Conservation (phyloP, 2,329 filamentous ascomycete species). For the Alternaria arborescens region DNA sequence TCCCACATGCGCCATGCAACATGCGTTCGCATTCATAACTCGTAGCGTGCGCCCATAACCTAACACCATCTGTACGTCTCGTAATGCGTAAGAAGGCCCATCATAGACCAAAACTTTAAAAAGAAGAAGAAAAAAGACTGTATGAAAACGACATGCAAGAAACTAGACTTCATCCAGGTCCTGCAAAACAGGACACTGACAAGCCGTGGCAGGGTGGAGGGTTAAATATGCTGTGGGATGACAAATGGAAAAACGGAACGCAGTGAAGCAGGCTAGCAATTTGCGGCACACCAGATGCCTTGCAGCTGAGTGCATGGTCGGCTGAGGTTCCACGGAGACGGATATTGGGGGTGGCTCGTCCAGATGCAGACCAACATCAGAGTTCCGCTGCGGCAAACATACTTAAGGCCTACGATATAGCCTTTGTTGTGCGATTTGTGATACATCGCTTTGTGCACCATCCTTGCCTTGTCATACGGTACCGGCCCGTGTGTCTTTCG, state of each 20-base stretch:
- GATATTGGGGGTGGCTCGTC: constrained; percentile 23
- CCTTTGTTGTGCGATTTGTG: constrained; percentile 23
- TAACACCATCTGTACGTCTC: constrained; percentile 35
- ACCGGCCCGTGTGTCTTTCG: constrained; percentile 37
- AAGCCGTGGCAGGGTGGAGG: constrained; percentile 29
- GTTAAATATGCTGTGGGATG: constrained; percentile 39
- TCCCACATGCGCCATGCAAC: constrained; percentile 45
- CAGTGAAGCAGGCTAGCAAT: constrained; percentile 14
- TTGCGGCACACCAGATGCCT: constrained; percentile 2
- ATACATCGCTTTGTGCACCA: constrained; percentile 19
- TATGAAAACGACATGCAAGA: constrained; percentile 17
- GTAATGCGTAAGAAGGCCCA: constrained; percentile 21
- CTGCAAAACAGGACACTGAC: constrained; percentile 33
- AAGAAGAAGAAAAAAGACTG: constrained; percentile 1
- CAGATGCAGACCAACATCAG: constrained; percentile 30
- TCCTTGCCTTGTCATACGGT: constrained; percentile 25
- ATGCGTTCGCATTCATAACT: constrained; percentile 24
- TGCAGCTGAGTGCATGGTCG: constrained; percentile 3
- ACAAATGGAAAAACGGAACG: constrained; percentile 9
- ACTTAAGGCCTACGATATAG: constrained; percentile 24
- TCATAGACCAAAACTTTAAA: constrained; percentile 16
- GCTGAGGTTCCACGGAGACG: constrained; percentile 11
- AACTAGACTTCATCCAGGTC: constrained; percentile 37
- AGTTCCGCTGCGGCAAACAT: constrained; percentile 26
- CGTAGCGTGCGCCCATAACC: constrained; percentile 19